phyloP scores from a whole-genome alignment of 2,329 filamentous ascomycete genomes.

The Coniella lustricola region DNA sequence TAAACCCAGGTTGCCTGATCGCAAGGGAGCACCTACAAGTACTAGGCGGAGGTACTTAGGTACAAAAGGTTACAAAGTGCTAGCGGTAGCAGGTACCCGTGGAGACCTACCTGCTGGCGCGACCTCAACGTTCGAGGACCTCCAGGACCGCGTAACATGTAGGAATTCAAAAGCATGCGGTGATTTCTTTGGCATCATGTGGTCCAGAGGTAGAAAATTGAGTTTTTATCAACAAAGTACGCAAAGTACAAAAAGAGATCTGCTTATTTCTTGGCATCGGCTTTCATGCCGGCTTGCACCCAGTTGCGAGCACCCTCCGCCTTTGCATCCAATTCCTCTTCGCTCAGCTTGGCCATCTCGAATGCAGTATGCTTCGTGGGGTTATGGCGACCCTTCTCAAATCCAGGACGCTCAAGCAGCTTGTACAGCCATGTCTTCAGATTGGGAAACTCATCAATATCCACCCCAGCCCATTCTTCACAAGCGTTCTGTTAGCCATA shows the following conservation, averaged over 20 bases:
- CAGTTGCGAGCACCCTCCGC: constrained; percentile 45
- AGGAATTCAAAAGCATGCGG: too few species aligned
- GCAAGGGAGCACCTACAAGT: too few species aligned
- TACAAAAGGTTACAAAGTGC: too few species aligned
- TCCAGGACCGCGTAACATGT: too few species aligned
- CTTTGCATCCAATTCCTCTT: constrained; percentile 43
- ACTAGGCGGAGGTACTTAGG: too few species aligned
- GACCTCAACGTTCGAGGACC: too few species aligned
- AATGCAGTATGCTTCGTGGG: constrained; percentile 55
- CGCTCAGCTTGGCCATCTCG: constrained; percentile 26
- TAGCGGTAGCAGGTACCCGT: too few species aligned
- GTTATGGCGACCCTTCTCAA: constrained; percentile 67
- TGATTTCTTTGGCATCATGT: too few species aligned
- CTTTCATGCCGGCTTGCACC: constrained; percentile 59
- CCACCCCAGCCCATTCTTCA: constrained; percentile 56
- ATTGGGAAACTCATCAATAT: constrained; percentile 68
- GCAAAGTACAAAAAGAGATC: neutral
- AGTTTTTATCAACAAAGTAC: neutral
- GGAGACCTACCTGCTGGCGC: too few species aligned
- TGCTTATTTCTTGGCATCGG: constrained; percentile 42
- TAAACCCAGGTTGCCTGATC: too few species aligned
- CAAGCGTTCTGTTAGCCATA: too few species aligned
- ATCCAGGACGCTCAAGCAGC: constrained; percentile 60
- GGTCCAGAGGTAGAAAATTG: neutral
- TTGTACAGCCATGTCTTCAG: constrained; percentile 71